Evolutionary conservation across 148 eudicot species (phyloP).

Genomic region (Amaranthus cruentus): DNA sequence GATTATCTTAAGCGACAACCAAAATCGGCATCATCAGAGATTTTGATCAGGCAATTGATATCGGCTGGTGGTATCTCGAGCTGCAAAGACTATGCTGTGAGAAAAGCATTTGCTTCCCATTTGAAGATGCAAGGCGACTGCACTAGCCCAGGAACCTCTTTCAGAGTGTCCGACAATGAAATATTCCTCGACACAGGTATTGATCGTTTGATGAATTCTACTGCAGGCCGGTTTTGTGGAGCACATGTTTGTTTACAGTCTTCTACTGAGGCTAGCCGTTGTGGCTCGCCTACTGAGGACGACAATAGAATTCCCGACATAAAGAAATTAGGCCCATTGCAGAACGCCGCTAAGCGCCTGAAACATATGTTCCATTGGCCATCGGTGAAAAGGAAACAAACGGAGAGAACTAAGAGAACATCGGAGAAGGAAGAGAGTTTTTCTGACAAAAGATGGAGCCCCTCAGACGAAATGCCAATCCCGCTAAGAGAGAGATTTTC

Average conservation of each 20-base stretch:
- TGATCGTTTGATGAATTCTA: slow-evolving; percentile 33
- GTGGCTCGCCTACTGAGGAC: slow-evolving; percentile 27
- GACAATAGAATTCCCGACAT: slow-evolving; percentile 17
- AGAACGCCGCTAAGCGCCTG: slow-evolving; percentile 42
- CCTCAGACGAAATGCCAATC: slow-evolving; percentile 43
- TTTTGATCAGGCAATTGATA: slow-evolving; percentile 58
- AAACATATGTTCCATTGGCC: slow-evolving; percentile 77
- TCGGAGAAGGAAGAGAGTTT: slow-evolving; percentile 28
- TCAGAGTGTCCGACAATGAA: slow-evolving; percentile 61
- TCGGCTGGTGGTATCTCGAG: slow-evolving; percentile 83
- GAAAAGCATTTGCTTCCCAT: slow-evolving; percentile 74
- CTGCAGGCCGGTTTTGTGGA: slow-evolving; percentile 9
- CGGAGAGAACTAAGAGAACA: slow-evolving; percentile 28
- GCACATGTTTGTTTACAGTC: slow-evolving; percentile 27
- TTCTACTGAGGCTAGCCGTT: slow-evolving; percentile 38
- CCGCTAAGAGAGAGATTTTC: slow-evolving; percentile 66
- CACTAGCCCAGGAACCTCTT: slow-evolving; percentile 84
- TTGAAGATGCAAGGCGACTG: slow-evolving; percentile 62
- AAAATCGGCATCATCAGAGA: slow-evolving; percentile 61
- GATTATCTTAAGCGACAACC: slow-evolving; percentile 81
- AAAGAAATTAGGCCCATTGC: slow-evolving; percentile 37
- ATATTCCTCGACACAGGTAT: slow-evolving; percentile 54
- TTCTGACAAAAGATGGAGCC: slow-evolving; percentile 25
- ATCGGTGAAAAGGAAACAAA: slow-evolving; percentile 31
- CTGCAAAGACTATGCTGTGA: slow-evolving; percentile 57